Percentiles rank a stretch among this genome's conserved stretches.
phyloP scores from a whole-genome alignment of 768 basidiomycete genomes.

The Serendipita vermifera region DNA sequence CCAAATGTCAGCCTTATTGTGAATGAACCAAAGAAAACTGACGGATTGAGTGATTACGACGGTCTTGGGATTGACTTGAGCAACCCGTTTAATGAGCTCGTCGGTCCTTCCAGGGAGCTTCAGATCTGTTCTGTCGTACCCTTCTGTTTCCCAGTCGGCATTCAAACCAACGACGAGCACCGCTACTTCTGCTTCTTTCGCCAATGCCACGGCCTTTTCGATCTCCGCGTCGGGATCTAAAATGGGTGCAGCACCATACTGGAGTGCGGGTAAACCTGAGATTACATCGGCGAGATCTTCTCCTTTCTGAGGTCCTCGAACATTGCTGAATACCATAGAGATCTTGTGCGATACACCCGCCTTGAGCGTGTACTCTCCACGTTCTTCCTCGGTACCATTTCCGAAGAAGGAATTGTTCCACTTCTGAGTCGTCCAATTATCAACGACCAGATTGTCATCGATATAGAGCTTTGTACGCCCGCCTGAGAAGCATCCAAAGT shows the following conservation, averaged over 20 bases:
- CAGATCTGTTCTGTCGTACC: constrained; percentile 8
- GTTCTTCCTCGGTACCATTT: constrained; percentile 31
- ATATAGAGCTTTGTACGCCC: constrained; percentile 48
- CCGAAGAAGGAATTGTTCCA: constrained; percentile 30
- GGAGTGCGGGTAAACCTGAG: constrained; percentile 25
- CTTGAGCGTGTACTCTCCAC: constrained; percentile 27
- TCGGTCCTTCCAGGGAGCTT: constrained; percentile 41
- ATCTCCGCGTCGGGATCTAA: constrained; percentile 31
- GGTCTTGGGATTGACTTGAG: constrained; percentile 40
- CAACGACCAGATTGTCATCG: constrained; percentile 31
- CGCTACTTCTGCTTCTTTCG: constrained; percentile 25
- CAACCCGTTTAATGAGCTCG: constrained; percentile 36
- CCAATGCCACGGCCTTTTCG: constrained; percentile 25
- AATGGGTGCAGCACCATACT: constrained; percentile 29
- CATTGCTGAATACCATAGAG: constrained; percentile 20
- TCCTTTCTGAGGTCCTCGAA: constrained; percentile 20
- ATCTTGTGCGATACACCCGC: constrained; percentile 32
- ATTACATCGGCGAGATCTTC: constrained; percentile 20
- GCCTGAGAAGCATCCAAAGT: constrained; percentile 22
- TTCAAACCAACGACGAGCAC: constrained; percentile 44
- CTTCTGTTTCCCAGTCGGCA: constrained; percentile 32
- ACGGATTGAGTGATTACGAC: constrained; percentile 47
- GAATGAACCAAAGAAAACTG: background rate
- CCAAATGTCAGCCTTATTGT: background rate
- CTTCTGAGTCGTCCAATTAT: constrained; percentile 30